Evolutionary conservation across 805 yeast species (phyloP), one percentile per base, ranked within the genome.

Genomic region (Zygosaccharomyces bailii): DNA sequence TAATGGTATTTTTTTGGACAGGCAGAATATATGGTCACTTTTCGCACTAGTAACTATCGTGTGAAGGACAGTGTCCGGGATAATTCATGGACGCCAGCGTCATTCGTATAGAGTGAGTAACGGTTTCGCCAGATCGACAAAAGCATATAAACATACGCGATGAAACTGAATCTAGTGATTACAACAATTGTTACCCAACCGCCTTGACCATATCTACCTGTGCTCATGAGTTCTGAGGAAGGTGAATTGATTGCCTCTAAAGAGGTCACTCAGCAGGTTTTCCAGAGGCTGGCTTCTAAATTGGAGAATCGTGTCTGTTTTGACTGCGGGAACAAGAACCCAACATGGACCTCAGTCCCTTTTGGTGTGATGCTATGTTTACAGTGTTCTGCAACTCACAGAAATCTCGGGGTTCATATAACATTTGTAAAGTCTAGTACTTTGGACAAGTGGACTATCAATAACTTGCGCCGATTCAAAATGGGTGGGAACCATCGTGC

Each of bases 261-360:
- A 60, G 89, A 83, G 54, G 85, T 84, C 56, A 82, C 83, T 42
- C 74, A 75, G 37, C 73, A 73, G 40, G 77, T 87, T 52, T 87
- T 87, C 59, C 70, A 72, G 41, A 73, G 76, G 62, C 70, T 86
- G 54, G 76, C 78, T 56, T 47, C 60, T 70, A 82, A 65, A 72
- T 80, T 80, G 19, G 85, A 88, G 37, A 90, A 90, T 72, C 83
- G 83, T 59, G 79, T 74, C 30, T 93, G 99, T 69, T 91, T 93
- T 68, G 99, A 93, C 64, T 93, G 99, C 67, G 78, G 84, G 42
- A 86, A 90, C 56, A 88, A 86, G 62, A 90, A 90, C 65, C 98
- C 99, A 29, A 88, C 98, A 0, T 93, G 99, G 99, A 87, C 99
- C 3, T 91, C 98, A 10, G 89, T 91, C 44, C 96, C 98, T 10